Evolutionary conservation across 805 yeast species (phyloP).

Genomic region (Saccharomycopsis microspora): DNA sequence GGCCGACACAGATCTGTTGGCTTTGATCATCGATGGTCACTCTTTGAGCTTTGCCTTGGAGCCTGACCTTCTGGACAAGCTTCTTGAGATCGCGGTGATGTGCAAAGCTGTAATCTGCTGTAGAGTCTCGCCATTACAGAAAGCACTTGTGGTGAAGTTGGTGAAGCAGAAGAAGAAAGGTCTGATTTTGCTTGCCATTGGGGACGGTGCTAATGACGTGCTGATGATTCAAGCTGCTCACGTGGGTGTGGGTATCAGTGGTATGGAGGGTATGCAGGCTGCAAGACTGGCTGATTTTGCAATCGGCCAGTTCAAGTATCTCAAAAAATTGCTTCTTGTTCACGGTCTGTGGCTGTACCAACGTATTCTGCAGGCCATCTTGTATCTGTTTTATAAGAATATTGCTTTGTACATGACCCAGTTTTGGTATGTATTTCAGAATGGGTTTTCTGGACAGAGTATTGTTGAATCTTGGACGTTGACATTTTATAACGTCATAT

Average conservation of each 20-base stretch:
- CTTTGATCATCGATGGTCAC: conserved; percentile 89
- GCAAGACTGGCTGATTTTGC: conserved; percentile 97
- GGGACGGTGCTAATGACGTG: conserved; percentile 99
- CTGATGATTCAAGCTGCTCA: conserved; percentile 99
- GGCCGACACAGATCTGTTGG: conserved; percentile 68
- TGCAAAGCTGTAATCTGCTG: conserved; percentile 98
- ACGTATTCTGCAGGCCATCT: conserved; percentile 81
- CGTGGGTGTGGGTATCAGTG: conserved; percentile 98
- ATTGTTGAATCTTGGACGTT: conserved; percentile 97
- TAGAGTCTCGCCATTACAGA: conserved; percentile 94
- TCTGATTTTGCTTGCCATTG: conserved; percentile 77
- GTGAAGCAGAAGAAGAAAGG: conserved; percentile 70
- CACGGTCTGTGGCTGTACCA: conserved; percentile 99
- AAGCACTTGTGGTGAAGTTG: conserved; percentile 90
- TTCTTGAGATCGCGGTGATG: conserved; percentile 67
- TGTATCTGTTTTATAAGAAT: conserved; percentile 92
- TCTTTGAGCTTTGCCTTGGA: conserved; percentile 83
- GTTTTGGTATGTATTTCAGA: conserved; percentile 92
- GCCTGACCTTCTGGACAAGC: conserved; percentile 61
- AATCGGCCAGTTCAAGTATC: conserved; percentile 86
- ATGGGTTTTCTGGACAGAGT: conserved; percentile 91
- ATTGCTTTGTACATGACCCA: conserved; percentile 95
- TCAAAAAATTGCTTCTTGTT: conserved; percentile 73
- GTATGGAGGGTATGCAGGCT: conserved; percentile 99
- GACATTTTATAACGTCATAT: conserved; percentile 88